Evolutionary conservation across 225 moss, liverwort and hornwort genomes (phyloP), one percentile per base, ranked within the genome.

Genomic region (Rhytidiadelphus loreus): DNA sequence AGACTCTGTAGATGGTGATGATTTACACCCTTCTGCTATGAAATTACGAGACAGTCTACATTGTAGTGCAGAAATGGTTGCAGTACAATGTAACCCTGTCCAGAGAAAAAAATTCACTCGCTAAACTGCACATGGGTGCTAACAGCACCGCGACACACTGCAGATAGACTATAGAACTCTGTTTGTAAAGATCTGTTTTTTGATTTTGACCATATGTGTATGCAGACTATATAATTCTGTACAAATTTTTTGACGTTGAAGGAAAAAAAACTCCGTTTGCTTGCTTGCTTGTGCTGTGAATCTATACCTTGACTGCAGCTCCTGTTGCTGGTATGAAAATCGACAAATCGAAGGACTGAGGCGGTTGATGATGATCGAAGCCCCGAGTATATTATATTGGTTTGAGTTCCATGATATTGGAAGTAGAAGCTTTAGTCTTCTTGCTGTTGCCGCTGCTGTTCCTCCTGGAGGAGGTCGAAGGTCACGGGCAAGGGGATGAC

Each of bases 401-500:
- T 65, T 44, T 46, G 85, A 30, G 16, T 79, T 84, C 84, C 81
- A 87, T 85, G 62, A 87, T 69, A 55, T 81, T 89, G 76, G 85
- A 69, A 53, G 61, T 55, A 14, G 5, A 46, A 68, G 37, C 29
- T n/a, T 86, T n/a, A 90, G 37, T 7, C 50, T 63, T 69, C 55
- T 66, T 65, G 41, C 62, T 60, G 66, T 65, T 90, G 89, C 57
- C 29, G 89, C 77, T 86, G 66, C 83, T 92, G 88, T 77, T 92
- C 92, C 74, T 92, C 91, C 89, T 92, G 91, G 43, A 93, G 91
- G 68, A 93, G 89, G 81, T 93, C 93, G 73, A 92, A 93, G 72
- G 89, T 93, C 82, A 91, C 92, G 76, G 93, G 93, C 74, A 93
- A 84, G 7, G 92, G 93, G 58, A 93, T 93, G 81, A 93, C 86